phyloP scores from a whole-genome alignment of 768 basidiomycete genomes.

The Trametes sanguinea region DNA sequence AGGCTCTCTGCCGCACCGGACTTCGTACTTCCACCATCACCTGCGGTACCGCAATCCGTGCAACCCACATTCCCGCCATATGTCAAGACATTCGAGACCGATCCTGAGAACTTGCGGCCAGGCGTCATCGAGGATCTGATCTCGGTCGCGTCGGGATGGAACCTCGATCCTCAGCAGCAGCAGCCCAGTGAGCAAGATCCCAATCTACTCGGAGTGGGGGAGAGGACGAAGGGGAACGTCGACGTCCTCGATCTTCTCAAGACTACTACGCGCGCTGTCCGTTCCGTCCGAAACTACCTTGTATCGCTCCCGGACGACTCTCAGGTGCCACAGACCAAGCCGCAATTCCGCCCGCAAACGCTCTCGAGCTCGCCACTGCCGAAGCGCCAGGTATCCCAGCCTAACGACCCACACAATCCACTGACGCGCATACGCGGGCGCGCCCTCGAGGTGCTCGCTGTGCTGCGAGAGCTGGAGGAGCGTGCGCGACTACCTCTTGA shows the following conservation, averaged over 20 bases:
- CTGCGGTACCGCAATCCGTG: conserved; percentile 50
- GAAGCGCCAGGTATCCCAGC: conserved; percentile 38
- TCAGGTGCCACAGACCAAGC: conserved; percentile 37
- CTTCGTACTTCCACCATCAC: conserved; percentile 73
- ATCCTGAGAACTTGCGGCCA: conserved; percentile 77
- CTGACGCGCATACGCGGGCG: conserved; percentile 70
- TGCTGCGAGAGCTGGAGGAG: conserved; percentile 82
- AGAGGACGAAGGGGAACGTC: conserved; percentile 30
- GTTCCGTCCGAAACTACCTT: conserved; percentile 82
- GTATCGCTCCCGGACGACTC: conserved; percentile 78
- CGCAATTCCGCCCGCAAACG: conserved; percentile 55
- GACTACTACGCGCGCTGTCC: conserved; percentile 77
- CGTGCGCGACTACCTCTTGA: conserved; percentile 69
- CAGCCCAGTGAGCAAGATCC: conserved; percentile 20
- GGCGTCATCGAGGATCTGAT: conserved; percentile 76
- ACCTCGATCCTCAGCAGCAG: conserved; percentile 37
- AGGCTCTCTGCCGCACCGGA: conserved; percentile 47
- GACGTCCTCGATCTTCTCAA: conserved; percentile 76
- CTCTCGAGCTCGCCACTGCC: conserved; percentile 37
- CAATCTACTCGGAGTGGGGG: conserved; percentile 27
- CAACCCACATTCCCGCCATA: conserved; percentile 51
- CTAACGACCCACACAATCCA: conserved; percentile 52
- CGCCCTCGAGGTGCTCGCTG: conserved; percentile 81
- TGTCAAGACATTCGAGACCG: conserved; percentile 67
- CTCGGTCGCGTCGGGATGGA: conserved; percentile 65